These are phyloP conservation scores for Diplogelasinospora grovesii DNA, from an alignment of 495 filamentous ascomycete species.

Conservation along the genomic window DNA sequence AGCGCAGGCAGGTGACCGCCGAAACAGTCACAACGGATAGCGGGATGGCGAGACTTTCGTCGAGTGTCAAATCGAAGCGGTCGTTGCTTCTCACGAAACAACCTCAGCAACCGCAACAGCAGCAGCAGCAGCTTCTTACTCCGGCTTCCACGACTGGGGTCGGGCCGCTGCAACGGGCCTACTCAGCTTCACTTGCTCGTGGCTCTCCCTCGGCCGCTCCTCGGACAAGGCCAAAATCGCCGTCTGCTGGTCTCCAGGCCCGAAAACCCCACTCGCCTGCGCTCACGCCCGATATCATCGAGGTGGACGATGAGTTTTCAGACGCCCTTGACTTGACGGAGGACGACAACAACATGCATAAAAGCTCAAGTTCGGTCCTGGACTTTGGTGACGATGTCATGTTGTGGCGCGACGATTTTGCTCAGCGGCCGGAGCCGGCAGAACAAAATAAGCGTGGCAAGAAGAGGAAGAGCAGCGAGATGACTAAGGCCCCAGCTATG, in stretches of 20 bases:
- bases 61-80: constrained; percentile 11
- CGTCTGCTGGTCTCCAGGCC: neutral
- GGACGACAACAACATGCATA: constrained; percentile 40
- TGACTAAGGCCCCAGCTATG: constrained; percentile 42
- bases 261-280: neutral
- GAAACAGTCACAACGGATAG: constrained; percentile 1
- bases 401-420: constrained; percentile 56
- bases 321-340: constrained; percentile 70
- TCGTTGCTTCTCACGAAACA: constrained; percentile 5
- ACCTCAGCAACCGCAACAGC: constrained; percentile 14
- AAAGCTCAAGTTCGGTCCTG: constrained; percentile 37
- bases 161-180: constrained; percentile 29
- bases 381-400: constrained; percentile 36
- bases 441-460: constrained; percentile 51
- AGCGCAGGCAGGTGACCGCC: constrained; percentile 5
- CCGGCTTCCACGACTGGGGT: constrained; percentile 26
- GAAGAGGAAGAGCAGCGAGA: constrained; percentile 35
- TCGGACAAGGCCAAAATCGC: neutral
- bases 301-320: constrained; percentile 22
- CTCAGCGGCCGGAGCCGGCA: constrained; percentile 24
- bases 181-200: constrained; percentile 21
- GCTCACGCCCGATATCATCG: neutral
- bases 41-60: constrained; percentile 10
- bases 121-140: constrained; percentile 29
- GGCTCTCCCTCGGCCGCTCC: constrained; percentile 3